These are phyloP conservation scores for Boletellus ananas DNA, from an alignment of 768 basidiomycete species.

Conservation along the genomic window DNA sequence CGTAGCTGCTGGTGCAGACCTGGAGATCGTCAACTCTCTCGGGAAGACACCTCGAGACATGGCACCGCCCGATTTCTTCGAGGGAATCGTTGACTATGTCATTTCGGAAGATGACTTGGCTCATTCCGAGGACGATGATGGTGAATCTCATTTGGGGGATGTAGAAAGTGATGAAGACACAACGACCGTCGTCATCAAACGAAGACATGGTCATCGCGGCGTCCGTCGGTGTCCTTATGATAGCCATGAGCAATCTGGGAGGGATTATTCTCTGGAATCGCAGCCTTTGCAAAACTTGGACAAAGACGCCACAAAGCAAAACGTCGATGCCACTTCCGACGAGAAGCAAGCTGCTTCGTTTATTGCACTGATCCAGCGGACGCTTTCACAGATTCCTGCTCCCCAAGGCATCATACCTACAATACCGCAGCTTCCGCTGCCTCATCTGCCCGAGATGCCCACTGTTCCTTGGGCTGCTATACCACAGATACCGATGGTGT, in stretches of 20 bases:
- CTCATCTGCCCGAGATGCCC: conserved; percentile 66
- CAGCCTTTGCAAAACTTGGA: conserved; percentile 2
- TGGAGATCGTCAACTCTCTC: conserved; percentile 66
- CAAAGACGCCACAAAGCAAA: conserved; percentile 22
- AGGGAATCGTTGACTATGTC: conserved; percentile 26
- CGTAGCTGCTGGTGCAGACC: conserved; percentile 76
- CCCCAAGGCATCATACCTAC: conserved; percentile 55
- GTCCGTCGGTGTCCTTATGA: conserved; percentile 31
- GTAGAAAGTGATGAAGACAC: conserved; percentile 61
- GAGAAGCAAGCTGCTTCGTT: conserved; percentile 46
- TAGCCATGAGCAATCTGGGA: conserved; percentile 11
- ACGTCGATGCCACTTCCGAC: conserved; percentile 18
- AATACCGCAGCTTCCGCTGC: conserved; percentile 45
- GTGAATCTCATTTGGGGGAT: conserved; percentile 66
- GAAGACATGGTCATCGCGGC: conserved; percentile 32
- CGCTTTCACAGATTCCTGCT: conserved; percentile 56
- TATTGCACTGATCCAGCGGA: conserved; percentile 73
- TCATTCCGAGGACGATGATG: conserved; percentile 38
- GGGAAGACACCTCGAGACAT: conserved; percentile 71
- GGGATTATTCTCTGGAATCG: neutral
- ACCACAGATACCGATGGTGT: conserved; percentile 70
- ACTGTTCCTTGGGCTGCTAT: conserved; percentile 58
- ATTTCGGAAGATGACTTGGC: conserved; percentile 23
- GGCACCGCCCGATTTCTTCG: conserved; percentile 44
- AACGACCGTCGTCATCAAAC: conserved; percentile 29